Evolutionary conservation across 2,329 filamentous ascomycete genomes (phyloP), one percentile per base, ranked within the genome.

Genomic region (Parafenestella ontariensis): DNA sequence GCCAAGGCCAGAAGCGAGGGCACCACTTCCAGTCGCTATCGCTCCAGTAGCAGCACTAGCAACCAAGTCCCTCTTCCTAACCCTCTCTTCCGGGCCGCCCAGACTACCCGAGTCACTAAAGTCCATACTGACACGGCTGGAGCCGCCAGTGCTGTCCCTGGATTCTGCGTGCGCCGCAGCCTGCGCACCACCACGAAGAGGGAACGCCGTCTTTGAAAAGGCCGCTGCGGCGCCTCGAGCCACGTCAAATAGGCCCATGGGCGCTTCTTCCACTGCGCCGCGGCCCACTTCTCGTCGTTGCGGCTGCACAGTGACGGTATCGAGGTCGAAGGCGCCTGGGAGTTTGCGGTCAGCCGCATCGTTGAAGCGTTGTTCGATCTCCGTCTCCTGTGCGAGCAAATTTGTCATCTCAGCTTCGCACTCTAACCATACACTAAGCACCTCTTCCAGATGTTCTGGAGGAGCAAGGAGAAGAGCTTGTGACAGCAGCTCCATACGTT

Each of bases 401-500:
- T 82, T 81, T 46, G 88, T 87, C 46, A 91, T 85, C 70, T 94
- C 89, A 65, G 91, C 88, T 68, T 96, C 91, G 61, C 89, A 92
- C 40, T 89, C 83, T 11, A 89, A 85, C 80, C 90, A 95, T 1
- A 86, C 87, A 45, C 86, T 87, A 3, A 95, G 78, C 13, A 95
- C 89, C 61, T 92, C 89, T 54, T 90, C 87, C 0, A 95, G 81
- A 11, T 89, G 86, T 0, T 82, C 78, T 0, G 86, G 77, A 1
- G 91, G 91, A 0, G 90, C 90, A 45, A 93, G 84, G 8, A 91
- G 83, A 17, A 95, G 80, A 1, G 91, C 89, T 11, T 89, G 87
- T 1, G 89, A 87, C 2, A 96, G 80, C 33, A 92, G 89, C 65
- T 94, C 91, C 70, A 92, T 90, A 20, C 91, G 86, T 70, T 94